Evolutionary conservation across 495 filamentous ascomycete genomes (phyloP).

Genomic region (Niebla homalea): DNA sequence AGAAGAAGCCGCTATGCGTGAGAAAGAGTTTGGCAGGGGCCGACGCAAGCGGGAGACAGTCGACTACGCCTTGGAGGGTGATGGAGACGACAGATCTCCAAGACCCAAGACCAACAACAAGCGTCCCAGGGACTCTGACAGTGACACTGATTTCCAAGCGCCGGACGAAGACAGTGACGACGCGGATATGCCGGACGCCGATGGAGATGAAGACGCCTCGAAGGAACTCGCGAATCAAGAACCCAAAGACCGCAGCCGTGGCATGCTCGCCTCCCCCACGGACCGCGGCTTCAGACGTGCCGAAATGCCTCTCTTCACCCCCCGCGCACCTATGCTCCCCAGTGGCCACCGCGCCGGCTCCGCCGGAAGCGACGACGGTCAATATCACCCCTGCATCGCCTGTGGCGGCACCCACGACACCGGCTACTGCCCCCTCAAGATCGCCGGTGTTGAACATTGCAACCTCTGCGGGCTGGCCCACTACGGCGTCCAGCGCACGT

Average conservation of each 20-base stretch:
- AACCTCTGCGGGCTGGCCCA: constrained; percentile 57
- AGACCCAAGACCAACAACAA: background rate
- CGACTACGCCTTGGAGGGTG: constrained; percentile 12
- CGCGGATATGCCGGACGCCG: constrained; percentile 21
- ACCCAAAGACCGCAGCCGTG: background rate
- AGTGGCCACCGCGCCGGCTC: background rate
- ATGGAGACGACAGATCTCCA: constrained; percentile 2
- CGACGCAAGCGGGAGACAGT: constrained; percentile 43
- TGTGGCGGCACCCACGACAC: constrained; percentile 38
- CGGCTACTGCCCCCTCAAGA: constrained; percentile 48
- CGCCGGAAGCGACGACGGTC: constrained; percentile 2
- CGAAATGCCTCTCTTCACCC: constrained; percentile 8
- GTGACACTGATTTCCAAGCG: constrained; percentile 41
- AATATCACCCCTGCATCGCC: constrained; percentile 31
- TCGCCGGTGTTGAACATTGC: constrained; percentile 49
- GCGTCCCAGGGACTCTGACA: constrained; percentile 17
- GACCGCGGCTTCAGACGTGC: constrained; percentile 32
- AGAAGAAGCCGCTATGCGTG: constrained; percentile 47
- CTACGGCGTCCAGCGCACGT: constrained; percentile 38
- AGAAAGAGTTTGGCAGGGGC: constrained; percentile 68
- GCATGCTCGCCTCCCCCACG: background rate
- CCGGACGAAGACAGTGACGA: constrained; percentile 25
- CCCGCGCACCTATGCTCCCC: background rate
- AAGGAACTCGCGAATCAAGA: constrained; percentile 7
- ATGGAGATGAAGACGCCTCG: constrained; percentile 8